Base-by-base conservation (phyloP, 257 asterid species). In the Nicotiana benthamiana region DNA sequence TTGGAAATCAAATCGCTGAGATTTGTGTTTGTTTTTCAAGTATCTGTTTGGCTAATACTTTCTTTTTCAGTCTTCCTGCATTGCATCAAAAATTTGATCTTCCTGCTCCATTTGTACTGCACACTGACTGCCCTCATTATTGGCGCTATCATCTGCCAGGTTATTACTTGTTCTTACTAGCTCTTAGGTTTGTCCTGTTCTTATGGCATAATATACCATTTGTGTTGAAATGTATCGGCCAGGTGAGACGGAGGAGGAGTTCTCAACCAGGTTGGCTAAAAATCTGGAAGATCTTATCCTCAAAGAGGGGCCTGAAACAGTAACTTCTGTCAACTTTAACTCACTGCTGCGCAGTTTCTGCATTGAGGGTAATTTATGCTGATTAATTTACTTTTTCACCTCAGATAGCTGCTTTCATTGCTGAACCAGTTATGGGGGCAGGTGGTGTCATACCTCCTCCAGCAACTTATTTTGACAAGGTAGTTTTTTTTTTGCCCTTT, bases 401-500 rank as follows among this genome's bases (percentile, higher is more conserved):
- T 76, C 91, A 95, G 99, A 89, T 95, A 83, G 97, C 96, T 83
- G 99, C 99, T 15, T 95, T 95, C 81, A 93, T 95, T 83, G 99
- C 98, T 0, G 98, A 95, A 83, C 99, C 98, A 63, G 93, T 95
- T 83, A 93, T 95, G 96, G 99, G 98, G n/a, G 99, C 98, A 7
- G 99, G 97, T 48, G 99, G 99, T 0, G 99, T 95, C 79, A 90
- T 95, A 65, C 96, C 86, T 82, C 99, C 98, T 26, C 99, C 99
- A 9, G 97, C 97, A 62, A 89, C 95, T 34, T 95, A 95, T 83
- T 95, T 95, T 67, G 97, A 95, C 13, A 95, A 95, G 97, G 98
- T 93, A 56, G 62, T 84, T 34, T 76, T 75, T 52, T 10, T 26
- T 79, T 64, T 63, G n/a, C 24, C 64, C 63, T 75, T 36, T 20